Evolutionary conservation across 2,329 filamentous ascomycete genomes (phyloP).

Genomic region (Knufia petricola): DNA sequence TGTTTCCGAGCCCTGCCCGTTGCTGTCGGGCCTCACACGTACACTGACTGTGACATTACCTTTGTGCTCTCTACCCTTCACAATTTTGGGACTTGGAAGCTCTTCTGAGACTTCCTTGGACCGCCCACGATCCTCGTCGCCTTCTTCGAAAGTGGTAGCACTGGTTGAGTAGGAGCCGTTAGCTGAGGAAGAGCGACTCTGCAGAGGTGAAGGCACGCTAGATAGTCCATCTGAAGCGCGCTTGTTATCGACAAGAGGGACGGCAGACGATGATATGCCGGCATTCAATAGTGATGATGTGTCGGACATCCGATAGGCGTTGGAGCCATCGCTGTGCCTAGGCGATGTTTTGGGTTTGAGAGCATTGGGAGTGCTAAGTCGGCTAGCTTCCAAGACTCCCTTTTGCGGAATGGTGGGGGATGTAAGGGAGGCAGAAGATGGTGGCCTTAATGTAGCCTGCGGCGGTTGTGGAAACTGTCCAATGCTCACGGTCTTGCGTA

Average conservation of each 20-base stretch:
- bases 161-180: slow-evolving; percentile 88
- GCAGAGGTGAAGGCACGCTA: slow-evolving; percentile 70
- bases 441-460: slow-evolving; percentile 51
- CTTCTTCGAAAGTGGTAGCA: slow-evolving; percentile 78
- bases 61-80: slow-evolving; percentile 55
- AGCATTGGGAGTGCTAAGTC: slow-evolving; percentile 25
- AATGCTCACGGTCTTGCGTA: slow-evolving; percentile 86
- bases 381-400: slow-evolving; percentile 37
- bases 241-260: slow-evolving; percentile 47
- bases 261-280: slow-evolving; percentile 60
- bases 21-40: slow-evolving; percentile 74
- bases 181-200: slow-evolving; percentile 83
- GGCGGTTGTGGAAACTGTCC: slow-evolving; percentile 89
- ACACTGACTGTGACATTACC: slow-evolving; percentile 96
- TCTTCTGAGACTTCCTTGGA: slow-evolving; percentile 25
- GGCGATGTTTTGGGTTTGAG: slow-evolving; percentile 47
- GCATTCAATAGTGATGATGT: slow-evolving; percentile 71
- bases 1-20: slow-evolving; percentile 50
- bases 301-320: slow-evolving; percentile 38
- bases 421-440: slow-evolving; percentile 45
- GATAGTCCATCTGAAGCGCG: slow-evolving; percentile 66
- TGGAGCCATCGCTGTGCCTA: slow-evolving; percentile 46
- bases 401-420: slow-evolving; percentile 27
- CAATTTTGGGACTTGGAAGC: slow-evolving; percentile 26
- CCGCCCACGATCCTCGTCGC: slow-evolving; percentile 45